Base-by-base conservation (phyloP, 2,329 filamentous ascomycete species). In the Trichoderma asperellum region DNA sequence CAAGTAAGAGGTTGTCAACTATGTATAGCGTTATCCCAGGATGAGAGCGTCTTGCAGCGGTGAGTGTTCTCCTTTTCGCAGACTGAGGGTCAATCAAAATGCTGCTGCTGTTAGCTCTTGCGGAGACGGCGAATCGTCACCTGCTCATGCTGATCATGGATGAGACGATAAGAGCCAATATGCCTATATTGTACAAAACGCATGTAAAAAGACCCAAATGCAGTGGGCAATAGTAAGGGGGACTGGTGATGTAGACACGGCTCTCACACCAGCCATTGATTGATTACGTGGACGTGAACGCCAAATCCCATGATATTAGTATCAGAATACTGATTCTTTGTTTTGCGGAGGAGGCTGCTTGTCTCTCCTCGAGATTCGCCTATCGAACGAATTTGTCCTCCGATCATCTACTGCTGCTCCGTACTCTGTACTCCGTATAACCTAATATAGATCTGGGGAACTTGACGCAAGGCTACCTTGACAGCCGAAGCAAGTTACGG, bases 361-460 rank as follows among this genome's bases (percentile, higher is more conserved):
- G 53, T 49, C 29, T 37, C 53, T 60, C 56, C 57, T 34, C 24
- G 57, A 61, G 43, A 24, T 68, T 68, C 65, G 65, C 65, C 65
- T 61, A 68, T 61, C 65, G 65, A 68, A 43, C 40, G 47, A 61
- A 37, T 40, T 24, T 29, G 16, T 16, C 21, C 35, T 43, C 57
- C 35, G 35, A 59, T 59, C 57, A 29, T 14, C 24, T 61, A 47
- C 56, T 7, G 34, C 24, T 59, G 34, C 24, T 59, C 37, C 37
- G 35, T 59, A 14, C 57, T 56, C 53, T 2, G 34, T 56, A 11
- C 29, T 66, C 53, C 63, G 64, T 37, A 67, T 47, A 67, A 53
- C 64, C 55, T 21, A 64, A 43, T 37, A 56, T 64, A 66, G 63
- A 66, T 66, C 63, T 59, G 63, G 63, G 63, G 63, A 66, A 66